phyloP scores from a whole-genome alignment of 2,329 filamentous ascomycete genomes.

The Myriangium duriaei region DNA sequence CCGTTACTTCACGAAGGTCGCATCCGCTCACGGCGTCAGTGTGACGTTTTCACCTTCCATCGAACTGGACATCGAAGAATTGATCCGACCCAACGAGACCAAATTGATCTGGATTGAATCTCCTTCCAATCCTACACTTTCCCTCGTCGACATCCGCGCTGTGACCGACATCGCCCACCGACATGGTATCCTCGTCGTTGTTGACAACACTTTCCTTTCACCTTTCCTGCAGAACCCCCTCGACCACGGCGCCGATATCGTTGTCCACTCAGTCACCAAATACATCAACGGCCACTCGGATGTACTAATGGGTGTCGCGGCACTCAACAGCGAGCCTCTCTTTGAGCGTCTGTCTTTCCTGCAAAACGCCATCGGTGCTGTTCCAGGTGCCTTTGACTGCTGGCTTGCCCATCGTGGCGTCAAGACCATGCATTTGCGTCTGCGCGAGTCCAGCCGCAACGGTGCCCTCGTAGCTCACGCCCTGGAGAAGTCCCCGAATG shows the following conservation, averaged over 20 bases:
- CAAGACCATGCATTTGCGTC: slow-evolving; percentile 91
- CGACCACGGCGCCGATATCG: slow-evolving; percentile 86
- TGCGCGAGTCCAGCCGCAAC: slow-evolving; percentile 71
- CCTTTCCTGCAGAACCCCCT: slow-evolving; percentile 96
- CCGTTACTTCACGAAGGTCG: slow-evolving; percentile 97
- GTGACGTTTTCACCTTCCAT: slow-evolving; percentile 92
- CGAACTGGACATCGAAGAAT: slow-evolving; percentile 69
- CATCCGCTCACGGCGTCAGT: slow-evolving; percentile 81
- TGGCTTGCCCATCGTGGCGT: slow-evolving; percentile 96
- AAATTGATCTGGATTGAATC: slow-evolving; percentile 96
- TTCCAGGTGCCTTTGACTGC: slow-evolving; percentile 89
- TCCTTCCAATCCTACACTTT: slow-evolving; percentile 86
- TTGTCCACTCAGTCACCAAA: slow-evolving; percentile 93
- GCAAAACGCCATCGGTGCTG: slow-evolving; percentile 92
- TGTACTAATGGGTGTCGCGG: slow-evolving; percentile 93
- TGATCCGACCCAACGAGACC: slow-evolving; percentile 72
- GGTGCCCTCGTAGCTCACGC: slow-evolving; percentile 64
- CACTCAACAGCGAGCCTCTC: slow-evolving; percentile 78
- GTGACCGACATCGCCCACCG: slow-evolving; percentile 73
- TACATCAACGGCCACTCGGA: slow-evolving; percentile 98
- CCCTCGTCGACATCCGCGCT: slow-evolving; percentile 81
- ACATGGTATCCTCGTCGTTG: slow-evolving; percentile 87
- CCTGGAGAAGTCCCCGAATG: slow-evolving; percentile 67
- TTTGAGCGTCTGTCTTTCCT: slow-evolving; percentile 72
- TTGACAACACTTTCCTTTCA: slow-evolving; percentile 96